Percentiles rank a stretch among this genome's conserved stretches.
Conservation (phyloP, 2,329 filamentous ascomycete species). For the Pseudogymnoascus sp. region DNA sequence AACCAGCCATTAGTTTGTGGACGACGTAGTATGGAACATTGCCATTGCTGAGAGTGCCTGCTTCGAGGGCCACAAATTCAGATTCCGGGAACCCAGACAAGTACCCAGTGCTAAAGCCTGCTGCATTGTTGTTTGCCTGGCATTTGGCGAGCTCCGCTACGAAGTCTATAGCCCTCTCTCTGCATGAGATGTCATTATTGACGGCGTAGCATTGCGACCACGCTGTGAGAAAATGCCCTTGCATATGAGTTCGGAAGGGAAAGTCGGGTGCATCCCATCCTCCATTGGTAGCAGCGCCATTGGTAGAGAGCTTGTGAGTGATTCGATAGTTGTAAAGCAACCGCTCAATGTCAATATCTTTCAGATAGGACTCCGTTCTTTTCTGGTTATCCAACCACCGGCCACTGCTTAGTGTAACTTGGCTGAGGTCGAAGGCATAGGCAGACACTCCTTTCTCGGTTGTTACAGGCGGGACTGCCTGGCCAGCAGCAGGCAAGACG, state of each 20-base stretch:
- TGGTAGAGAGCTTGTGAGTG: slow-evolving; percentile 40
- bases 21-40: slow-evolving; percentile 49
- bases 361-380: slow-evolving; percentile 41
- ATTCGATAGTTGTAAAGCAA: slow-evolving; percentile 40
- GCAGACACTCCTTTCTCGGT: neutral
- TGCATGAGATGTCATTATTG: slow-evolving; percentile 34
- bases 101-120: slow-evolving; percentile 40
- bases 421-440: slow-evolving; percentile 32
- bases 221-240: slow-evolving; percentile 44
- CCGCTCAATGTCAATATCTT: slow-evolving; percentile 39
- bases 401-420: slow-evolving; percentile 33
- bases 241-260: slow-evolving; percentile 44
- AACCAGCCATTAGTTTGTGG: slow-evolving; percentile 37
- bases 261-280: slow-evolving; percentile 50
- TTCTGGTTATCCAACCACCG: slow-evolving; percentile 40
- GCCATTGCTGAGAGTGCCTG: slow-evolving; percentile 37
- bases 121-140: slow-evolving; percentile 42
- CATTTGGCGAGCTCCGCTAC: slow-evolving; percentile 40
- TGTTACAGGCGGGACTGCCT: neutral
- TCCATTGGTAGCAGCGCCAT: slow-evolving; percentile 38
- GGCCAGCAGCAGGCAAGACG: neutral
- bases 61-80: slow-evolving; percentile 39
- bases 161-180: slow-evolving; percentile 37
- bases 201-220: slow-evolving; percentile 44
- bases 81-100: slow-evolving; percentile 46